Conservation (phyloP, 2,329 filamentous ascomycete species). For the Aspergillus sp. region DNA sequence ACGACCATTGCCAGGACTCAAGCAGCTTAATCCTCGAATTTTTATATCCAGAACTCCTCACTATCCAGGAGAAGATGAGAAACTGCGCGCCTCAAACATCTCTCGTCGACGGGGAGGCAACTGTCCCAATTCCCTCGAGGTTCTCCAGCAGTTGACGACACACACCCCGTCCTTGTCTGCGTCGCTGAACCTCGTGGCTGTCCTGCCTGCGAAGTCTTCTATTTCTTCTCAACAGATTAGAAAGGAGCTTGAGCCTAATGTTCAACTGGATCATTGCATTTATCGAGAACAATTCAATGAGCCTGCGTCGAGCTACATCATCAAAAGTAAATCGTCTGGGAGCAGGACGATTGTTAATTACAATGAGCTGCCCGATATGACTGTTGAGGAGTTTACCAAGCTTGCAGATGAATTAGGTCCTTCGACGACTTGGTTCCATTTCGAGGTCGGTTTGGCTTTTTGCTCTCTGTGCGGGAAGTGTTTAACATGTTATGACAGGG, state of each 20-base stretch:
- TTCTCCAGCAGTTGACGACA: constrained; percentile 59
- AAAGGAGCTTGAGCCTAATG: constrained; percentile 47
- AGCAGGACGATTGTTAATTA: constrained; percentile 68
- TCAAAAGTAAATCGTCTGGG: constrained; percentile 55
- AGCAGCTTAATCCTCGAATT: too few species aligned
- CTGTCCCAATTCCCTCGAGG: constrained; percentile 66
- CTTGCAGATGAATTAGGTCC: constrained; percentile 37
- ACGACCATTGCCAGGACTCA: too few species aligned
- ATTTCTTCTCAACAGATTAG: constrained; percentile 49
- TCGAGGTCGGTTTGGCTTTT: constrained; percentile 51
- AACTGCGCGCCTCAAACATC: constrained; percentile 61
- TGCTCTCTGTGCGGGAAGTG: constrained; percentile 1
- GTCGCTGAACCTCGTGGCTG: constrained; percentile 35
- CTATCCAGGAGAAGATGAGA: constrained; percentile 67
- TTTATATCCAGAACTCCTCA: constrained; percentile 34
- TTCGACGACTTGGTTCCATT: constrained; percentile 61
- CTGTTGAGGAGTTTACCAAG: constrained; percentile 52
- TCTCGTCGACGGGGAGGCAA: constrained; percentile 65
- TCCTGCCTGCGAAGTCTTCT: constrained; percentile 52
- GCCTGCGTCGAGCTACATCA: constrained; percentile 65
- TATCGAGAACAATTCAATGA: constrained; percentile 52
- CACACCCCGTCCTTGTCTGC: constrained; percentile 3
- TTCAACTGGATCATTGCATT: constrained; percentile 55
- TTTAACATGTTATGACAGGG: constrained; percentile 41
- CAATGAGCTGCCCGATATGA: constrained; percentile 66